Evolutionary conservation across 129 eudicot genomes (phyloP), one percentile per base, ranked within the genome.

Genomic region (Arctium minus): DNA sequence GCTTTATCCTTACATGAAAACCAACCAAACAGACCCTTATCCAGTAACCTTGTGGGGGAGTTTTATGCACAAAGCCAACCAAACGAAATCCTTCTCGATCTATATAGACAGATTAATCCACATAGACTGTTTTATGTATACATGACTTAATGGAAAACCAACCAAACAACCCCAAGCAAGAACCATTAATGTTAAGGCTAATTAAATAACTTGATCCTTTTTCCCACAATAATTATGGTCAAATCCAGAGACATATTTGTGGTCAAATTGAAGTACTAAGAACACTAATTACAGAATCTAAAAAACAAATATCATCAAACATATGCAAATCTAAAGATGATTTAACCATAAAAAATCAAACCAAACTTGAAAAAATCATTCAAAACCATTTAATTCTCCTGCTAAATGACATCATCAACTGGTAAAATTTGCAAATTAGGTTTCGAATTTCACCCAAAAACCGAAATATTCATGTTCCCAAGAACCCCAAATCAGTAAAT

Each of bases 401-500:
- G 18, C n/a, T 53, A 15, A 53, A 53, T 53, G 5, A 53, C 64
- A 12, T 15, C 64, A 53, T 0, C 29, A 56, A 56, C 4, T 13
- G 7, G 29, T 33, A 6, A 15, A 32, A 12, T 32, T 73, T 73
- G 8, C 62, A 5, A 40, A 37, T 73, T 73, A 40, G 77, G 77
- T 73, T 73, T 67, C 44, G n/a, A 18, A 60, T 8, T 3, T 62
- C 73, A 44, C 79, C 64, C 64, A 42, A 10, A 74, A 74, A 74
- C 56, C 74, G 42, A 68, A 30, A 12, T 18, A 79, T 70, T 4
- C 5, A 80, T 18, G 1, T 37, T 50, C 79, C 17, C 39, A 44
- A 70, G 33, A 80, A 79, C 48, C 76, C 83, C 69, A 70, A 33
- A 80, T 68, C 75, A 79, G 46, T 12, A 80, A 80, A 79, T 68